These are phyloP conservation scores for Sarcocystis neurona DNA, from an alignment of 169 alveolate species.

Conservation along the genomic window DNA sequence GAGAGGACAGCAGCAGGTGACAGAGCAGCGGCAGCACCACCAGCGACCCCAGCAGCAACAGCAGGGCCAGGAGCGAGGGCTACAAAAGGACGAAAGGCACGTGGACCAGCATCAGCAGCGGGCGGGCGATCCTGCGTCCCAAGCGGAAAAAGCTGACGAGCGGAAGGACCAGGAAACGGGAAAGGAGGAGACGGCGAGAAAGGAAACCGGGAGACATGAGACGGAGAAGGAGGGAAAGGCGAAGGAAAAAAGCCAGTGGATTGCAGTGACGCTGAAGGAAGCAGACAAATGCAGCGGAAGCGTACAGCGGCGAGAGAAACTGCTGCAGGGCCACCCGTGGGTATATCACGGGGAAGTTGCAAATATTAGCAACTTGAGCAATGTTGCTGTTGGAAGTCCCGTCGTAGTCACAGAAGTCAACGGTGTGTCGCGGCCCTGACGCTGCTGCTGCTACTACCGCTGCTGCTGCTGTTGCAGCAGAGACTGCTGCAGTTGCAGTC, in stretches of 20 bases:
- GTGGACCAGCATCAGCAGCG: too few species aligned
- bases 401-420: neutral
- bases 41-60: too few species aligned
- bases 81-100: too few species aligned
- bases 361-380: neutral
- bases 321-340: neutral
- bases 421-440: slow-evolving; percentile 32
- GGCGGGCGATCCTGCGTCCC: too few species aligned
- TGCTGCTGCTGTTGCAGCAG: too few species aligned
- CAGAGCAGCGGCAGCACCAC: too few species aligned
- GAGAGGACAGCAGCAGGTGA: too few species aligned
- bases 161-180: too few species aligned
- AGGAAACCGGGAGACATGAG: neutral
- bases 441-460: too few species aligned
- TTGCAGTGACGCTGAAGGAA: neutral
- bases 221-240: neutral
- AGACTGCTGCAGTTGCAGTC: too few species aligned
- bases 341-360: neutral
- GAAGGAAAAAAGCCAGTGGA: too few species aligned
- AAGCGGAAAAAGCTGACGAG: neutral
- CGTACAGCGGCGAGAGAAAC: slow-evolving; percentile 1
- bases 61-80: too few species aligned
- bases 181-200: neutral
- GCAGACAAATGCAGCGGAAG: neutral
- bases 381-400: neutral